Base-by-base conservation (phyloP, 1,139 yeast genomes). In the Sugiyamaella grinbergsii region DNA sequence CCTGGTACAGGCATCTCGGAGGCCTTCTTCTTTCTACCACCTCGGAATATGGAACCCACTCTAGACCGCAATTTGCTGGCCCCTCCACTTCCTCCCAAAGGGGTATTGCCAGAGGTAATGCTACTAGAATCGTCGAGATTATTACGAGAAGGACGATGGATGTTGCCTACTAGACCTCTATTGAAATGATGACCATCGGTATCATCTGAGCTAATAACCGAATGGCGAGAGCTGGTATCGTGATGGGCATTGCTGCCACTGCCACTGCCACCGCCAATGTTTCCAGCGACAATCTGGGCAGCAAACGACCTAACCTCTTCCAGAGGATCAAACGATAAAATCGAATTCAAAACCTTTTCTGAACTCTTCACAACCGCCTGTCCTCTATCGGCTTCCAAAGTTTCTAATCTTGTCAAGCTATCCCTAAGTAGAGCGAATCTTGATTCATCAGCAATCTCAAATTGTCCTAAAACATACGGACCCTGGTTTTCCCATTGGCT, bases 31-130 rank as follows among this genome's bases (percentile, higher is more conserved):
- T 65, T 62, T 54, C 67, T 69, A 52, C 71, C 71, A 62, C 80
- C 82, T 58, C 86, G 79, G 66, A 90, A 85, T 54, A 90, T 82
- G 0, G 96, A 88, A 15, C 96, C 96, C 36, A 90, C 90, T 64
- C 75, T 82, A 4, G 95, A 85, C 65, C 83, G 81, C 62, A 90
- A 71, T 56, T 78, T 81, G 10, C 57, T 53, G n/a, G 56, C 54
- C 8, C 54, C 54, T 22, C 50, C 51, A 23, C 42, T 36, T 2
- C 53, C 50, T 3, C 51, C 47, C 15, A 41, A 46, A 11, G 45
- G 54, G 24, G 42, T 49, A 32, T 49, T 47, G 11, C 52, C 47
- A 6, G 62, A 54, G 24, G 50, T 43, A 28, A 55, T 39, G 42
- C 62, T 58, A 44, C 58, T 51, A 5, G 54, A 41, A 24, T 57